Base-by-base conservation (phyloP, 2,329 filamentous ascomycete species). In the Colletotrichum sp. region DNA sequence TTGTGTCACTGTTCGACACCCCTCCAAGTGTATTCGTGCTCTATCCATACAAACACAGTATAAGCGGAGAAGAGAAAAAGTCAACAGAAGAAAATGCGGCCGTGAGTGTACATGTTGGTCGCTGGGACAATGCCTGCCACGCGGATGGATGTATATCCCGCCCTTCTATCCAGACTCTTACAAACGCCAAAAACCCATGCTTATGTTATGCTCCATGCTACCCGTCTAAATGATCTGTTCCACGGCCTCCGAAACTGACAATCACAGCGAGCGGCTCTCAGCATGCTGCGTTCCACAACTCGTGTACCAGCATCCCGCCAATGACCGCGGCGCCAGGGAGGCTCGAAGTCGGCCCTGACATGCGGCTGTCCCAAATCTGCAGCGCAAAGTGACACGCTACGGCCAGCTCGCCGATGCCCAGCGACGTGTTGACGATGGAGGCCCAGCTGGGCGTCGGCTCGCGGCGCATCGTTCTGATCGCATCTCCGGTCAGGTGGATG, bases 271-370 rank as follows among this genome's bases (percentile, higher is more conserved):
- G 32, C 55, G n/a, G 16, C 21, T 26, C 12, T 64, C 21, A 76
- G 48, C 63, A 77, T 28, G 68, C 72, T 8, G 75, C 75, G 30
- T 74, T 77, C 74, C 76, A 77, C 32, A 77, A 66, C 68, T 75
- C 71, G 32, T 78, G 77, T 2, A 67, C 65, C 36, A 78, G 75
- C 69, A 78, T 75, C 59, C 57, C 43, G 3, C 75, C 72, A 67
- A 78, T 75, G 16, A 78, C 65, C 7, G 61, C 68, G n/a, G 69
- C 70, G 16, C 77, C 77, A 1, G 75, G 77, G 21, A 69, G 32
- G 18, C 75, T 52, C 5, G 73, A 70, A 10, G 59, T 71, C 66
- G 39, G 55, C n/a, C 30, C 24, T 6, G 66, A 36, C 30, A 60
- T 59, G 55, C 66, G 63, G 6, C 48, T 52, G n/a, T 66, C 61